phyloP scores from a whole-genome alignment of 768 basidiomycete genomes.

The Psilocybe cubensis region DNA sequence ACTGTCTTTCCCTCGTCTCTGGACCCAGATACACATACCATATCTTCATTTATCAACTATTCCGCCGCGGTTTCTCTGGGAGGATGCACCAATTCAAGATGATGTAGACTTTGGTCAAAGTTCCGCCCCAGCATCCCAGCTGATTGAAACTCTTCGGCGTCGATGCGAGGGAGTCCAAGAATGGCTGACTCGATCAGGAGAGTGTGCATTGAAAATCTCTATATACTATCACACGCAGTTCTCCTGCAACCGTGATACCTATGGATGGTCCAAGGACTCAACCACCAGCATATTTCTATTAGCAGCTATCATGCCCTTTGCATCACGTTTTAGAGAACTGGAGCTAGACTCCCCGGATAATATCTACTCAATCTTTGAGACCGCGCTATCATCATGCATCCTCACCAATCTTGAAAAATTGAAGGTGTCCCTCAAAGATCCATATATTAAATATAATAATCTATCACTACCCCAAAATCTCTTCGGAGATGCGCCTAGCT shows the following conservation, averaged over 20 bases:
- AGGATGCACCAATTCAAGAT: too few relatives aligned
- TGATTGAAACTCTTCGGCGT: background rate
- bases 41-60: constrained; percentile 1
- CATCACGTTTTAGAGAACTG: constrained; percentile 7
- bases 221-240: constrained; percentile 3
- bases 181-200: constrained; percentile 16
- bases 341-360: constrained; percentile 9
- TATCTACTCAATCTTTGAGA: constrained; percentile 6
- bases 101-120: background rate
- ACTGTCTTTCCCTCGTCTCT: constrained; percentile 23
- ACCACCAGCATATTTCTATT: constrained; percentile 1
- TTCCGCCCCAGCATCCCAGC: too few relatives aligned
- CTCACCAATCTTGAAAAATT: background rate
- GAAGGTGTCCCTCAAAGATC: background rate
- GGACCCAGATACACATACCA: constrained; percentile 19
- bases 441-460: background rate
- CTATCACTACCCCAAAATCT: background rate
- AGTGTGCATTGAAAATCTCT: constrained; percentile 13
- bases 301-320: background rate
- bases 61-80: background rate
- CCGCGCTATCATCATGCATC: background rate
- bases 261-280: background rate
- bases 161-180: constrained; percentile 1
- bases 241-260: background rate
- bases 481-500: background rate